Evolutionary conservation across 768 basidiomycete species (phyloP).

Genomic region (Trametes gibbosa): DNA sequence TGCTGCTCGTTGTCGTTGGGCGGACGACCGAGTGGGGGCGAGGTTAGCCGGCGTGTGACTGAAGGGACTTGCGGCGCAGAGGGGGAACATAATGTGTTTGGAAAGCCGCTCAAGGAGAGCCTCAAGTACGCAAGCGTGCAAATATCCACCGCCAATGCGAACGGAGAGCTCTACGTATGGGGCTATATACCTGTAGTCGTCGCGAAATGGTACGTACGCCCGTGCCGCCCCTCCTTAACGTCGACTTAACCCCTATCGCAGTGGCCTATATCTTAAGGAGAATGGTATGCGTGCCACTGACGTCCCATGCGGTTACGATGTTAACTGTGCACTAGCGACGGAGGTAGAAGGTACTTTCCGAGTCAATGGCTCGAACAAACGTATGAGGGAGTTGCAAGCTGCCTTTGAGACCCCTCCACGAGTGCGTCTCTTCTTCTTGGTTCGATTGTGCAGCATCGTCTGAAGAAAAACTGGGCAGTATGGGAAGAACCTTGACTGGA

Average conservation of each 20-base stretch:
- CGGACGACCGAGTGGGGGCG: neutral
- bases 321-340: constrained; percentile 53
- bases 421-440: constrained; percentile 42
- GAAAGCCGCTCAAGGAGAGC: constrained; percentile 79
- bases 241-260: constrained; percentile 31
- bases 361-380: constrained; percentile 90
- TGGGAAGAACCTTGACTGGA: constrained; percentile 93
- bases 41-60: neutral
- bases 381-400: constrained; percentile 94
- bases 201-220: constrained; percentile 79
- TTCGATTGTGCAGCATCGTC: neutral
- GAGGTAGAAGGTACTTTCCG: constrained; percentile 94
- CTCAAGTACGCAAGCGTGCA: constrained; percentile 88
- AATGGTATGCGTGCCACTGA: constrained; percentile 52
- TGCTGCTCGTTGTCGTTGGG: neutral
- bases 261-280: constrained; percentile 93
- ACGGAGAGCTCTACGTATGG: constrained; percentile 85
- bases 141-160: constrained; percentile 84
- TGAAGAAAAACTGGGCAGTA: constrained; percentile 50
- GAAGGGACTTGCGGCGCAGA: constrained; percentile 30
- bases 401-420: constrained; percentile 86
- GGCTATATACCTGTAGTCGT: constrained; percentile 96
- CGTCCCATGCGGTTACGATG: neutral
- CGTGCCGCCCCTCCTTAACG: constrained; percentile 2
- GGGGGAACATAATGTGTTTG: constrained; percentile 65